Percentiles rank a stretch among this genome's conserved stretches.
Conservation (phyloP, 768 basidiomycete species). For the Tylopilus cervinicoccineus region DNA sequence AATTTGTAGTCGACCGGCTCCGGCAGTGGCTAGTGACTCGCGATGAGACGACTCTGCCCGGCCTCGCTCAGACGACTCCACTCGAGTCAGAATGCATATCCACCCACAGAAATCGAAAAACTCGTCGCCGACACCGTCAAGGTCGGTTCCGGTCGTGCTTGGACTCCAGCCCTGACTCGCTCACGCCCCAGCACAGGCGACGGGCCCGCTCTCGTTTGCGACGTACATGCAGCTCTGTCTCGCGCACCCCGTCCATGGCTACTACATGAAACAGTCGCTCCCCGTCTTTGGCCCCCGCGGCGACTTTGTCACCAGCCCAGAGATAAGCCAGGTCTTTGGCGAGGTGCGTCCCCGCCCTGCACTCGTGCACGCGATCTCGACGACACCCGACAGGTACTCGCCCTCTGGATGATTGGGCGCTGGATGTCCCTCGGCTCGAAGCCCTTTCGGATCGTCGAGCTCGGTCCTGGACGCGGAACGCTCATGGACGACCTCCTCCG, state of each 20-base stretch:
- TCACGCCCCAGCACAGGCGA: constrained; percentile 46
- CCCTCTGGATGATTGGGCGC: constrained; percentile 78
- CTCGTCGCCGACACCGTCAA: constrained; percentile 69
- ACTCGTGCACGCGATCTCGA: constrained; percentile 1
- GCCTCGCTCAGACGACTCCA: constrained; percentile 6
- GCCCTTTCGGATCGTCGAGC: constrained; percentile 73
- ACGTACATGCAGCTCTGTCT: constrained; percentile 92
- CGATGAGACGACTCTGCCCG: constrained; percentile 8
- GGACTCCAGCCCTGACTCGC: background rate
- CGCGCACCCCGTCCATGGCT: constrained; percentile 85
- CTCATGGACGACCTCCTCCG: constrained; percentile 86
- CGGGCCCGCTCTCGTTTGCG: constrained; percentile 85
- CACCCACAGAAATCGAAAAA: constrained; percentile 53
- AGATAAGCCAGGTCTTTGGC: constrained; percentile 94
- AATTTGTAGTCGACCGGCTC: background rate
- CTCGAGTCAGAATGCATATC: constrained; percentile 1
- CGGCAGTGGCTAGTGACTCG: no score
- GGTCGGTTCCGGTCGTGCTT: constrained; percentile 32
- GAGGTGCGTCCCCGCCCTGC: constrained; percentile 58
- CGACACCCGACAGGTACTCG: constrained; percentile 60
- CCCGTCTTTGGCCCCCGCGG: constrained; percentile 82
- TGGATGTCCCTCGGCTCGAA: constrained; percentile 57
- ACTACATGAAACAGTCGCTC: constrained; percentile 76
- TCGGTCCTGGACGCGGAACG: constrained; percentile 93
- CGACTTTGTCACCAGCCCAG: constrained; percentile 95